Percentiles rank a stretch among this genome's conserved stretches.
These are phyloP conservation scores for Penicillium sp. DNA, from an alignment of 2,329 filamentous ascomycete genomes.

Conservation along the genomic window DNA sequence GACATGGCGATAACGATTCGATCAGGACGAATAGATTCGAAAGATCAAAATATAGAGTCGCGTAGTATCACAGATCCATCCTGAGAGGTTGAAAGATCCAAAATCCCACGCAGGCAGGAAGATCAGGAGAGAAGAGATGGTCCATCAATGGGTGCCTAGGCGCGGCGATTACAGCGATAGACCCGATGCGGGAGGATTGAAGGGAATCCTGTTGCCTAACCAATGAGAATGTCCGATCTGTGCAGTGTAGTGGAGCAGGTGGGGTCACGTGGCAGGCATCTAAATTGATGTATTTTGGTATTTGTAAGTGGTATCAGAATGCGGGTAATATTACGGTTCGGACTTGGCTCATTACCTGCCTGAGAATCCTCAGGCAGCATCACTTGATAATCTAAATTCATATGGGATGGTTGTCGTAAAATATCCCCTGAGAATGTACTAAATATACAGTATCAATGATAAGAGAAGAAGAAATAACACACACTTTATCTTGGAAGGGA, in stretches of 20 bases:
- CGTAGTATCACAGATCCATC: slow-evolving; percentile 15
- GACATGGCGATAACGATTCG: slow-evolving; percentile 40
- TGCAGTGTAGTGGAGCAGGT: neutral
- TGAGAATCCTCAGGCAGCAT: neutral
- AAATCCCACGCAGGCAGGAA: slow-evolving; percentile 7
- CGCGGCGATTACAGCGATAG: slow-evolving; percentile 23
- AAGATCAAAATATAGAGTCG: slow-evolving; percentile 1
- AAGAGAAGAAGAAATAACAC: neutral
- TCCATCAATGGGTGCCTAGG: slow-evolving; percentile 22
- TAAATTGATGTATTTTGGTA: slow-evolving; percentile 11
- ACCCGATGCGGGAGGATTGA: slow-evolving; percentile 25
- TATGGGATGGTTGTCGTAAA: neutral
- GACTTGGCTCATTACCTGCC: neutral
- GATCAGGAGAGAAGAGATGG: slow-evolving; percentile 1
- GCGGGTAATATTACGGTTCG: neutral
- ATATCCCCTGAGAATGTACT: neutral
- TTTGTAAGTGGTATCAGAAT: neutral
- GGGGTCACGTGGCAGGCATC: slow-evolving; percentile 35
- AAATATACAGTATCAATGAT: neutral
- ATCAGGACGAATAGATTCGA: slow-evolving; percentile 16
- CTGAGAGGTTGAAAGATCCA: slow-evolving; percentile 8
- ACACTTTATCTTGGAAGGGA: neutral
- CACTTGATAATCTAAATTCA: neutral
- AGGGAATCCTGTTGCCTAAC: slow-evolving; percentile 47
- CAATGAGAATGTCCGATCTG: slow-evolving; percentile 28